Evolutionary conservation across 148 eudicot genomes (phyloP).

Genomic region (Dianthus caryophyllus): DNA sequence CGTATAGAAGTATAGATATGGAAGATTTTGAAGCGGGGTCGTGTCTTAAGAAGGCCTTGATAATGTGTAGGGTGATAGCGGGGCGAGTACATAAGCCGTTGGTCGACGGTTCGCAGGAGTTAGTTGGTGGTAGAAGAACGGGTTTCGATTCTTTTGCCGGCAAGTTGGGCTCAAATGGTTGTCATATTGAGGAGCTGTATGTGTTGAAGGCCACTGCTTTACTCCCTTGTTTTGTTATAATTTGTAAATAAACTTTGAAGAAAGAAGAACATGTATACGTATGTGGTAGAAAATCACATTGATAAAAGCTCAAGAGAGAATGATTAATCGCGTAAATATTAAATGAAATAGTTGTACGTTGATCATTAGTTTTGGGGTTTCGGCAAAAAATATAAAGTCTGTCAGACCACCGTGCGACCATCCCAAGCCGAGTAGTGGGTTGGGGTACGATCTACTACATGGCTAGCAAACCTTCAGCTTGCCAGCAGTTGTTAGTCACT

Average conservation of each 20-base stretch:
- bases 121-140: slow-evolving; percentile 24
- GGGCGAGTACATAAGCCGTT: slow-evolving; percentile 68
- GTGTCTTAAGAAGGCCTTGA: slow-evolving; percentile 42
- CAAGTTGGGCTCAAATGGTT: slow-evolving; percentile 36
- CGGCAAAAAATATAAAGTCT: too few species aligned
- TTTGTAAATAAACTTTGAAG: slow-evolving; percentile 39
- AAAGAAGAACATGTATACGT: slow-evolving; percentile 13
- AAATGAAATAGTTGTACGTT: too few species aligned
- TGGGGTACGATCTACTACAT: too few species aligned
- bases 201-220: slow-evolving; percentile 50
- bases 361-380: too few species aligned
- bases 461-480: too few species aligned
- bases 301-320: too few species aligned
- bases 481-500: too few species aligned
- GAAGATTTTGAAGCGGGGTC: neutral
- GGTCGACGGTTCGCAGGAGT: slow-evolving; percentile 36
- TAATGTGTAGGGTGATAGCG: slow-evolving; percentile 70
- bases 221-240: slow-evolving; percentile 71
- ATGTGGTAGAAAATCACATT: too few species aligned
- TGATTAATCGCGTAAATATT: too few species aligned
- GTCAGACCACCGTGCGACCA: too few species aligned
- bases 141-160: slow-evolving; percentile 77
- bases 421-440: too few species aligned
- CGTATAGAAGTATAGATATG: slow-evolving; percentile 35
- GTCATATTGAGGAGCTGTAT: slow-evolving; percentile 60